phyloP scores from a whole-genome alignment of 2,329 filamentous ascomycete genomes.

The Dactylellina drechsleri region DNA sequence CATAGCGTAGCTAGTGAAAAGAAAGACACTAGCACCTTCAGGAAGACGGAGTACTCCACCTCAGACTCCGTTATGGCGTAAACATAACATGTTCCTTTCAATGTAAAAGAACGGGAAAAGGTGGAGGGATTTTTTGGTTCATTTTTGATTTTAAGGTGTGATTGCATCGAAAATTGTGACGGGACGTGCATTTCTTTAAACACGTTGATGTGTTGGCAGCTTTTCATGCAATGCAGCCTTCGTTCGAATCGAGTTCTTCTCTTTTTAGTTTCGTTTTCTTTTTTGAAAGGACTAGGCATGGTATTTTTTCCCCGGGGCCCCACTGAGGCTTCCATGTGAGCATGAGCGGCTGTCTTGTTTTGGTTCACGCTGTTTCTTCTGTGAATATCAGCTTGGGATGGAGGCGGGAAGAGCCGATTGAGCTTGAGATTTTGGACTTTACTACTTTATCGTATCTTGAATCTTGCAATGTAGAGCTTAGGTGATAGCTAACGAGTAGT shows the following conservation, averaged over 20 bases:
- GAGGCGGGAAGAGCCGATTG: too few species aligned
- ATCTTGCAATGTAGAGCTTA: too few species aligned
- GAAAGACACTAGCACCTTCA: neutral
- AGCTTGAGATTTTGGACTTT: too few species aligned
- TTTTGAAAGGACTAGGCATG: neutral
- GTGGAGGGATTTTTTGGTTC: neutral
- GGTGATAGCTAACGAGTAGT: too few species aligned
- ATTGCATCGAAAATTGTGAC: constrained; percentile 15
- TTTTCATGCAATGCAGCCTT: constrained; percentile 21
- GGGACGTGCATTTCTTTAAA: constrained; percentile 36
- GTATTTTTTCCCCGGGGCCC: constrained; percentile 4
- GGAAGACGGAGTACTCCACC: neutral
- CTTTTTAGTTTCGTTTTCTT: constrained; percentile 4
- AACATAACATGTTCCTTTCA: neutral
- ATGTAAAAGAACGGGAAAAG: neutral
- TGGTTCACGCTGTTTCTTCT: neutral
- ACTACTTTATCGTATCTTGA: too few species aligned
- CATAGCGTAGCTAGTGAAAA: neutral
- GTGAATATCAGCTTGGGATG: too few species aligned
- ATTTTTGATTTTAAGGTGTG: constrained; percentile 22
- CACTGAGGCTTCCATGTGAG: constrained; percentile 47
- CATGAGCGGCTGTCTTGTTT: constrained; percentile 1
- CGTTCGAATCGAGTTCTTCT: neutral
- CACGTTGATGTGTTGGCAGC: constrained; percentile 44
- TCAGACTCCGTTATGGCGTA: constrained; percentile 17